Evolutionary conservation across 371 early-diverging fungal genomes (phyloP).

Genomic region (Syncephalis fuscata): DNA sequence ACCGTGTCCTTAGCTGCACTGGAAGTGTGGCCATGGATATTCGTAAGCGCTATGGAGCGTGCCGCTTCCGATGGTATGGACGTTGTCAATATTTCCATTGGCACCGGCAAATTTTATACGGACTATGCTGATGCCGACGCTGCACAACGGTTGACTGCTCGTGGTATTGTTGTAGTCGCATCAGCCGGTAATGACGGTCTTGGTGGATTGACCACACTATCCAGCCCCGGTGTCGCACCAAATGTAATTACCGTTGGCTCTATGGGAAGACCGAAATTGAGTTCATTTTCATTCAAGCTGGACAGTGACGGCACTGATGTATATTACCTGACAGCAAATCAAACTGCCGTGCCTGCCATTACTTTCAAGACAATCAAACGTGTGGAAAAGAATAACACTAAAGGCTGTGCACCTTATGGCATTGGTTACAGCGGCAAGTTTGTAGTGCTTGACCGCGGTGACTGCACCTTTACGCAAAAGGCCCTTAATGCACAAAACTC

Average conservation of each 20-base stretch:
- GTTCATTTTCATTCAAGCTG: too few species aligned
- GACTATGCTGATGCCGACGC: conserved; percentile 21
- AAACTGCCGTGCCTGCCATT: too few species aligned
- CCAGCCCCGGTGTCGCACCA: conserved; percentile 38
- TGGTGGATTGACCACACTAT: conserved; percentile 36
- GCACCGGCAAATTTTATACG: conserved; percentile 25
- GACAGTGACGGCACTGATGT: neutral
- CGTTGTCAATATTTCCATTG: conserved; percentile 49
- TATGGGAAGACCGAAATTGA: conserved; percentile 27
- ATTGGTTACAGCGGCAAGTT: conserved; percentile 20
- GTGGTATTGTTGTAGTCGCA: conserved; percentile 24
- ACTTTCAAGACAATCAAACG: too few species aligned
- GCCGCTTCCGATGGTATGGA: conserved; percentile 40
- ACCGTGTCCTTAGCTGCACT: conserved; percentile 40
- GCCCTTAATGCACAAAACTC: conserved; percentile 25
- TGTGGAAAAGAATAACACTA: neutral
- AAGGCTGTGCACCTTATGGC: neutral
- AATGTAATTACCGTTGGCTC: conserved; percentile 51
- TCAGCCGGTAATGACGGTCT: conserved; percentile 59
- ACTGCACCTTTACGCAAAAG: conserved; percentile 30
- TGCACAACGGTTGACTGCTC: conserved; percentile 16
- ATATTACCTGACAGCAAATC: too few species aligned
- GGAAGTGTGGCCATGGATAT: conserved; percentile 27
- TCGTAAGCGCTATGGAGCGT: conserved; percentile 37
- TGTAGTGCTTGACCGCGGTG: conserved; percentile 40